Conservation (phyloP, 2,329 filamentous ascomycete species). For the Metarhizium rileyi region DNA sequence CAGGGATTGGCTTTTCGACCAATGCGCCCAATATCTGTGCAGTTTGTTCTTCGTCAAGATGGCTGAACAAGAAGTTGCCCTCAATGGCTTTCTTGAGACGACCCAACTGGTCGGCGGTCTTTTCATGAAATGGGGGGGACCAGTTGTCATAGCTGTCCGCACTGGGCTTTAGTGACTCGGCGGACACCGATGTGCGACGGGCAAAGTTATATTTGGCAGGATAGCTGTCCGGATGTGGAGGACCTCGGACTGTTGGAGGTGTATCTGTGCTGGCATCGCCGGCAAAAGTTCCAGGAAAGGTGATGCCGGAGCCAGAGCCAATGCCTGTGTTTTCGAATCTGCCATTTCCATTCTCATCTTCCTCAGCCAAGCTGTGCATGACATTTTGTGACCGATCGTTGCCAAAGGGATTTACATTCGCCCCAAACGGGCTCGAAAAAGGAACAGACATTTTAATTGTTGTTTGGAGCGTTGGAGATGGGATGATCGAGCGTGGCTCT, state of each 20-base stretch:
- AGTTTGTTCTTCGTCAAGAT: constrained; percentile 89
- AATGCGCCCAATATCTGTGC: constrained; percentile 80
- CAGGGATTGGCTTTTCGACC: constrained; percentile 90
- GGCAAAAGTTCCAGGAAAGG: constrained; percentile 44
- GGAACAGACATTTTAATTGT: constrained; percentile 56
- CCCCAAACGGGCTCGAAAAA: constrained; percentile 65
- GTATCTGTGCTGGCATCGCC: constrained; percentile 37
- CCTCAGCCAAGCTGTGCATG: constrained; percentile 59
- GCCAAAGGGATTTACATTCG: constrained; percentile 65
- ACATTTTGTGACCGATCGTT: constrained; percentile 28
- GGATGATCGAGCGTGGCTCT: neutral
- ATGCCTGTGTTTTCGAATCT: constrained; percentile 41
- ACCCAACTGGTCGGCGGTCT: constrained; percentile 69
- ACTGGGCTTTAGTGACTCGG: constrained; percentile 87
- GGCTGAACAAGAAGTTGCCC: constrained; percentile 87
- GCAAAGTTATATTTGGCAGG: constrained; percentile 90
- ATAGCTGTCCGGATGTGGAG: constrained; percentile 57
- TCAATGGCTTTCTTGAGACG: constrained; percentile 75
- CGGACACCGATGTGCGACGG: constrained; percentile 90
- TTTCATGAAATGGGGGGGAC: constrained; percentile 76
- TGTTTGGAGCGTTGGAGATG: constrained; percentile 8
- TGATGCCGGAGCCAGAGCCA: constrained; percentile 36
- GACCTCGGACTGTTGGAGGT: constrained; percentile 36
- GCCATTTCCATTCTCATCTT: constrained; percentile 70
- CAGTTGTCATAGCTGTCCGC: constrained; percentile 79